These are phyloP conservation scores for Tolypocladium nubicola DNA, from an alignment of 2,329 filamentous ascomycete species.

Conservation along the genomic window DNA sequence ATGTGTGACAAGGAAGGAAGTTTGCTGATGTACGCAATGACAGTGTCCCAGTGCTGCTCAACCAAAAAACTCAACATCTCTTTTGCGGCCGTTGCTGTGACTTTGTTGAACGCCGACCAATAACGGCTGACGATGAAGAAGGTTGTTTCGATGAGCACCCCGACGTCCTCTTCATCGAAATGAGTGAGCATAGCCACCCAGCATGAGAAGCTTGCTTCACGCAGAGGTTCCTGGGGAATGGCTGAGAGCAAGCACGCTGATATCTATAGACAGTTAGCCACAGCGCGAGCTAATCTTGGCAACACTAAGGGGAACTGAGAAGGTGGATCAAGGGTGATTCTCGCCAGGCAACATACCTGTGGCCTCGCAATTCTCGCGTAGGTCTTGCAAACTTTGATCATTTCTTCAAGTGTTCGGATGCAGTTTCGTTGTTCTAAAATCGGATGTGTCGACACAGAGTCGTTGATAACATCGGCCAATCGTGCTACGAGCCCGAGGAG, in stretches of 20 bases:
- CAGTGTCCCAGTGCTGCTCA: conserved; percentile 45
- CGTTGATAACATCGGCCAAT: conserved; percentile 70
- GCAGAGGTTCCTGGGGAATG: conserved; percentile 62
- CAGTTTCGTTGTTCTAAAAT: conserved; percentile 63
- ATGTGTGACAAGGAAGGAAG: conserved; percentile 71
- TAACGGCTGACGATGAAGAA: conserved; percentile 78
- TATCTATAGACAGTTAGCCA: conserved; percentile 43
- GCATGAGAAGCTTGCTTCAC: conserved; percentile 67
- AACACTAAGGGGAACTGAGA: background rate
- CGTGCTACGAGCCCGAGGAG: conserved; percentile 79
- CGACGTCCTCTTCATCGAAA: conserved; percentile 69
- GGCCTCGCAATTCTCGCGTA: conserved; percentile 73
- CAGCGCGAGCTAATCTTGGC: background rate
- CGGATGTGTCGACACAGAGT: conserved; percentile 42
- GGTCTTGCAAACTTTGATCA: conserved; percentile 66
- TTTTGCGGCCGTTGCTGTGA: conserved; percentile 48
- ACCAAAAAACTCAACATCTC: conserved; percentile 56
- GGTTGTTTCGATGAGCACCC: conserved; percentile 73
- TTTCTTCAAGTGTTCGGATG: conserved; percentile 75
- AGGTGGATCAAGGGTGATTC: background rate
- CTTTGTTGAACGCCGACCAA: conserved; percentile 58
- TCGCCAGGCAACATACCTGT: conserved; percentile 46
- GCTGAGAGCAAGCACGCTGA: conserved; percentile 87
- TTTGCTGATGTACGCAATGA: conserved; percentile 59
- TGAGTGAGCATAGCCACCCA: conserved; percentile 72